Base-by-base conservation (phyloP, 371 early-diverging fungal species). In the Capillidium heterosporum region DNA sequence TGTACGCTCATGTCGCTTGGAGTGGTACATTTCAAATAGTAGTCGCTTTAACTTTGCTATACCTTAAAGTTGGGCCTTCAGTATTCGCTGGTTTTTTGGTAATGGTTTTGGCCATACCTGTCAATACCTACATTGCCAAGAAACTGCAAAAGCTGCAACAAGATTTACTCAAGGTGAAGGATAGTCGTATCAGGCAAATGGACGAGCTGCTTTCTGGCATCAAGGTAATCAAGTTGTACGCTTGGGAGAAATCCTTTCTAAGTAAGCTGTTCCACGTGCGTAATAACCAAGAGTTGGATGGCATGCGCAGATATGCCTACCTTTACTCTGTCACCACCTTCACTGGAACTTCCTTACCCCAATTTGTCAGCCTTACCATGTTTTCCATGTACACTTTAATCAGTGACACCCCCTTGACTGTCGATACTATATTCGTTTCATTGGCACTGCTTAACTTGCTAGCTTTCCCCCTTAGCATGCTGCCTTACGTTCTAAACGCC, bases 191-290 rank as follows among this genome's bases (percentile, higher is more conserved):
- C 56, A 88, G 86, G 68, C 63, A 89, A 60, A 91, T 91, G 86
- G 84, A 94, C 67, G 97, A 96, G 70, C 67, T 92, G 7, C 66
- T 97, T 57, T 84, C 82, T 58, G 94, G 92, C 13, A 94, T 95
- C 63, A 87, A 88, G 63, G 89, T 91, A 31, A 84, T 92, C 67
- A 92, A 92, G 58, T 65, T 81, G 10, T 78, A 81, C 61, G 80
- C 80, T 5, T 82, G 82, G 82, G 82, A 82, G 55, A 63, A 59
- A 19, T 60, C 64, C 13, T 71, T 70, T 59, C 40, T 66, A 86
- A 44, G 86, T 87, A 40, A 13, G 29, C 63, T 62, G 39, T 63
- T 32, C 64, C 71, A 92, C 24, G 64, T 70, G 43, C 72, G 72
- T 32, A 76, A 91, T 24, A 78, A 95, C 57, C 83, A 92, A 48